Conservation (phyloP, 2,329 filamentous ascomycete genomes). For the Exophiala bonariae region DNA sequence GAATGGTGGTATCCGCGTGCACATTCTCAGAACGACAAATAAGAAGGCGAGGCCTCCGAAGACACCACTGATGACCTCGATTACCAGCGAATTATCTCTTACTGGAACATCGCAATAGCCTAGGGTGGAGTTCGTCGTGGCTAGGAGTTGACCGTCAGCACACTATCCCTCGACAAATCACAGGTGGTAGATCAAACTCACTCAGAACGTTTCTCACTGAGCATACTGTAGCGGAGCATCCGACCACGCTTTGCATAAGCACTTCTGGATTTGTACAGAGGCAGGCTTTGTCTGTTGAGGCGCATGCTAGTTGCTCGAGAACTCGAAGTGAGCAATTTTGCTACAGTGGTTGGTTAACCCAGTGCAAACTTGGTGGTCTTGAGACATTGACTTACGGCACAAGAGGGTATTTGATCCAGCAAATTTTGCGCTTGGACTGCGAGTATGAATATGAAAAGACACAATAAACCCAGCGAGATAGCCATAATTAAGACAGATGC, state of each 20-base stretch:
- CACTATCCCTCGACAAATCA: too few species aligned
- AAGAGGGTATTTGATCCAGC: neutral
- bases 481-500: too few species aligned
- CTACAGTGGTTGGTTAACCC: neutral
- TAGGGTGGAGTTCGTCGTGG: neutral
- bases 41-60: slow-evolving; percentile 1
- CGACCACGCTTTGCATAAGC: neutral
- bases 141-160: neutral
- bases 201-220: neutral
- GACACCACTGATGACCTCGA: slow-evolving; percentile 1
- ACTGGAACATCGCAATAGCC: slow-evolving; percentile 1
- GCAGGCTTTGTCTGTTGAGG: neutral
- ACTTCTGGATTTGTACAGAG: neutral
- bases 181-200: too few species aligned
- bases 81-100: neutral
- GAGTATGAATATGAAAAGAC: too few species aligned
- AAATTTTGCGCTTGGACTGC: neutral
- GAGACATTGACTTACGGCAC: neutral
- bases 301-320: neutral
- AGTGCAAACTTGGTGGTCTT: neutral
- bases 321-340: neutral
- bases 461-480: too few species aligned
- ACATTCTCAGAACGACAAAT: neutral
- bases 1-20: neutral
- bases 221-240: neutral